phyloP scores from a whole-genome alignment of 495 filamentous ascomycete genomes.

The Penicillium longicatenatum region DNA sequence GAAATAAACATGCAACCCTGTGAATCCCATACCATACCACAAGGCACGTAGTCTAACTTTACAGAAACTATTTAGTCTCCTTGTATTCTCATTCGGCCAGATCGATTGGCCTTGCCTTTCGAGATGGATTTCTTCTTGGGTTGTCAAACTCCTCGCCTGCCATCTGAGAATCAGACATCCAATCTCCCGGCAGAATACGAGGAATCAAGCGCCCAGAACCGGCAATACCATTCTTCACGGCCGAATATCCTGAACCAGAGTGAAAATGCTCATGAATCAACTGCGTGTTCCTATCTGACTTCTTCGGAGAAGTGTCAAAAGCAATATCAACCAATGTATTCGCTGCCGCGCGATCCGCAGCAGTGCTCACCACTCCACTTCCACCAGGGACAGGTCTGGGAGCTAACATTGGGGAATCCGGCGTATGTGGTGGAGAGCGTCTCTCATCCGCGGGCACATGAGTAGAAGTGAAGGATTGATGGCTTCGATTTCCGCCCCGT shows the following conservation, averaged over 20 bases:
- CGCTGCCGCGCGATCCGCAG: neutral
- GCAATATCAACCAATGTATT: neutral
- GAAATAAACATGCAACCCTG: neutral
- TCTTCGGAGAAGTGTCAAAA: neutral
- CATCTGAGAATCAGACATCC: neutral
- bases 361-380: neutral
- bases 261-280: neutral
- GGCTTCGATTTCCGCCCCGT: conserved; percentile 25
- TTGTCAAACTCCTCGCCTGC: neutral
- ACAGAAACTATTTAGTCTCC: neutral
- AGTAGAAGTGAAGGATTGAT: conserved; percentile 16
- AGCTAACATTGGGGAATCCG: neutral
- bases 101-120: neutral
- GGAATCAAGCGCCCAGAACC: neutral
- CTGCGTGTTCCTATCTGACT: neutral
- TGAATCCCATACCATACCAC: neutral
- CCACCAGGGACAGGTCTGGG: neutral
- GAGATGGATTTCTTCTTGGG: neutral
- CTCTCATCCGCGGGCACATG: conserved; percentile 13
- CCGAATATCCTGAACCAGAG: neutral
- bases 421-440: neutral
- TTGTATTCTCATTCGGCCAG: neutral
- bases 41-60: neutral
- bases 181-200: neutral
- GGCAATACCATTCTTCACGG: neutral